phyloP scores from a whole-genome alignment of 1,284 basidiomycete species.

The Takashimella koratensis region DNA sequence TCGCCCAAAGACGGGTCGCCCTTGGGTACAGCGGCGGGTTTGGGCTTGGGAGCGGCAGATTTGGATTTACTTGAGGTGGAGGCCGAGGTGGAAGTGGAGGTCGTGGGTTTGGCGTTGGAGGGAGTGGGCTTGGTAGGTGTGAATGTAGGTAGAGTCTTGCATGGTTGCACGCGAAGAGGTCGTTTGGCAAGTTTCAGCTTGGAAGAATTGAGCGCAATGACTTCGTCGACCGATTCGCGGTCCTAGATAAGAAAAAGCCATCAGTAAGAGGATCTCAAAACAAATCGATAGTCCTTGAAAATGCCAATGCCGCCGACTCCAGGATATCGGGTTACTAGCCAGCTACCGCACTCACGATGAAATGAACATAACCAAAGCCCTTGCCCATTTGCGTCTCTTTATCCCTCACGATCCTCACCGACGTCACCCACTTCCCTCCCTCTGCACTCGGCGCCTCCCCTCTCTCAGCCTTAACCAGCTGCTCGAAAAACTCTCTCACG shows the following conservation, averaged over 20 bases:
- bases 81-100: slow-evolving; percentile 6
- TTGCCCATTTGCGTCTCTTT: slow-evolving; percentile 94
- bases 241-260: no score
- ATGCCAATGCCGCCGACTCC: no score
- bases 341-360: slow-evolving; percentile 61
- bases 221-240: slow-evolving; percentile 80
- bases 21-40: slow-evolving; percentile 53
- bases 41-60: slow-evolving; percentile 5
- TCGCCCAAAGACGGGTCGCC: slow-evolving; percentile 76
- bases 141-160: slow-evolving; percentile 57
- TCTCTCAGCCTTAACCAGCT: slow-evolving; percentile 67
- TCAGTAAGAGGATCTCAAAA: no score
- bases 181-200: slow-evolving; percentile 87
- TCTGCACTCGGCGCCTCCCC: slow-evolving; percentile 51
- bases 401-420: slow-evolving; percentile 84
- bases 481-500: slow-evolving; percentile 80
- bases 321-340: no score
- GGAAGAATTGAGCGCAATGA: slow-evolving; percentile 67
- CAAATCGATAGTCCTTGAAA: no score
- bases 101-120: slow-evolving; percentile 16
- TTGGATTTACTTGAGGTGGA: slow-evolving; percentile 1
- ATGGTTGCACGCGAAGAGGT: slow-evolving; percentile 77
- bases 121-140: slow-evolving; percentile 18
- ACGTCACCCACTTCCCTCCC: slow-evolving; percentile 64
- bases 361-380: slow-evolving; percentile 92